Conservation (phyloP, 2,329 filamentous ascomycete genomes). For the Pestalotiopsis sp. region DNA sequence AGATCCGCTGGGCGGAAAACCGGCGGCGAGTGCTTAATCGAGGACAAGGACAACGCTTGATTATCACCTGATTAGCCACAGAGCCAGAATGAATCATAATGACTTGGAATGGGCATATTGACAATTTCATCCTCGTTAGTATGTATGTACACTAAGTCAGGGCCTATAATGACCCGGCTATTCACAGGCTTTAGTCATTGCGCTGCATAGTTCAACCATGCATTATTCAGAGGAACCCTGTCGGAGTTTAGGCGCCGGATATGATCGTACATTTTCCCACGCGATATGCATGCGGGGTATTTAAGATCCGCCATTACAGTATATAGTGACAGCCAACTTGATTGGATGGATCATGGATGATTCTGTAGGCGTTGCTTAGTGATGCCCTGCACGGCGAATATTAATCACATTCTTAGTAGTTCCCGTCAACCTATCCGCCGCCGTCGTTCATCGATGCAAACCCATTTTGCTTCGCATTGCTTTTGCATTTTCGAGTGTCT, state of each 20-base stretch:
- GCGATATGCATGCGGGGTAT: neutral
- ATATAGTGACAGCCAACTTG: too few relatives aligned
- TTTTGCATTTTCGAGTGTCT: too few relatives aligned
- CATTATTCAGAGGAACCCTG: neutral
- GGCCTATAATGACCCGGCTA: neutral
- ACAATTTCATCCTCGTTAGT: neutral
- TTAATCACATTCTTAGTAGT: neutral
- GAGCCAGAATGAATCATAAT: neutral
- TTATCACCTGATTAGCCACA: neutral
- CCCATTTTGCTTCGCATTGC: too few relatives aligned
- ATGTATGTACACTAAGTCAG: neutral
- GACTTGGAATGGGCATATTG: neutral
- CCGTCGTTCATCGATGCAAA: neutral
- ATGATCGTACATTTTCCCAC: neutral
- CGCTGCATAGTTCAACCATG: neutral
- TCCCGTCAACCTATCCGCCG: neutral
- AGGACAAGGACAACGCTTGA: neutral
- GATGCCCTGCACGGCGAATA: neutral
- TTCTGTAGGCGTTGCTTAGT: neutral
- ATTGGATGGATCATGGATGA: neutral
- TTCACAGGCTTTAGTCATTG: neutral
- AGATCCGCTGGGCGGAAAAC: conserved; percentile 4
- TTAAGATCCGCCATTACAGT: neutral
- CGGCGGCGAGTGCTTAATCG: neutral
- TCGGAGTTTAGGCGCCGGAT: neutral